phyloP scores from a whole-genome alignment of 2,329 filamentous ascomycete species.

The Pseudocercospora fuligena region DNA sequence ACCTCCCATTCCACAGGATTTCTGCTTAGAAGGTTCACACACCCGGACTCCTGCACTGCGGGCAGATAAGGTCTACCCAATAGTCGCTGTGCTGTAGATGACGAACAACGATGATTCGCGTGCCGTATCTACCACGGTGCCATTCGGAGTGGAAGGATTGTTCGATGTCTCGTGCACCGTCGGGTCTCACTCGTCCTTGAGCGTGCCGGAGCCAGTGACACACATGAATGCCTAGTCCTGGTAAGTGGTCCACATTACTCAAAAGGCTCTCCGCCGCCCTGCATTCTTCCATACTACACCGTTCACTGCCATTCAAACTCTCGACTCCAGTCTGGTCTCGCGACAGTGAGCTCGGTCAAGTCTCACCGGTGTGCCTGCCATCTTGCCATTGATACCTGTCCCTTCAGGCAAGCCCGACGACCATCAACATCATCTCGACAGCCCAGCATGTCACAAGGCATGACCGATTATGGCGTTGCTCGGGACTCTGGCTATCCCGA shows the following conservation, averaged over 20 bases:
- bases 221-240: conserved; percentile 12
- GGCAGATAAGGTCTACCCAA: conserved; percentile 10
- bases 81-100: neutral
- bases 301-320: conserved; percentile 15
- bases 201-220: conserved; percentile 21
- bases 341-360: neutral
- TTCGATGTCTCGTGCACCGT: conserved; percentile 14
- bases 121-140: conserved; percentile 20
- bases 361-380: neutral
- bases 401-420: neutral
- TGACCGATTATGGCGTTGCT: conserved; percentile 23
- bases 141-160: conserved; percentile 10
- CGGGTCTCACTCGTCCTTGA: conserved; percentile 5
- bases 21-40: neutral
- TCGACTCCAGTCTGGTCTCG: conserved; percentile 11
- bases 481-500: conserved; percentile 24
- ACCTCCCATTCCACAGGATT: neutral
- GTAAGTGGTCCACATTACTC: conserved; percentile 11
- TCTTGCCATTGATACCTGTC: neutral
- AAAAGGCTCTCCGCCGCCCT: conserved; percentile 21
- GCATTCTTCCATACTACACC: conserved; percentile 2
- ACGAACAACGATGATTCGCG: conserved; percentile 12
- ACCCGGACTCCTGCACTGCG: neutral
- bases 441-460: conserved; percentile 21
- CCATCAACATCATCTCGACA: neutral